phyloP scores from a whole-genome alignment of 2,329 filamentous ascomycete species.

The Tolypocladium inflatum region DNA sequence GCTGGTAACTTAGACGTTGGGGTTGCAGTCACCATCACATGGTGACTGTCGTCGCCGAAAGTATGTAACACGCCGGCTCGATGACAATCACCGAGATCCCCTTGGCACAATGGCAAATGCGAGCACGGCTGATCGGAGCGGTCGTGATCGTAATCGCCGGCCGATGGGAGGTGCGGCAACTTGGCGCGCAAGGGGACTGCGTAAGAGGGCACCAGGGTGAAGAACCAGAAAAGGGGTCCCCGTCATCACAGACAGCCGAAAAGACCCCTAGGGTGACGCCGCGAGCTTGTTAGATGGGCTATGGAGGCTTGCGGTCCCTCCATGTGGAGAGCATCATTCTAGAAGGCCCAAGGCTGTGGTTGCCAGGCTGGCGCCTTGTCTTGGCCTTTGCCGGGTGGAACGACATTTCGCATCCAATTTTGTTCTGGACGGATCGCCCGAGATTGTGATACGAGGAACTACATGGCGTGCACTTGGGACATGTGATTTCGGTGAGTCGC shows the following conservation, averaged over 20 bases:
- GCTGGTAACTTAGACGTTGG: neutral
- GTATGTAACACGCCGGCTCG: neutral
- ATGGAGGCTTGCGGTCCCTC: neutral
- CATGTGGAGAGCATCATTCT: conserved; percentile 5
- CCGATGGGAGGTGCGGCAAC: neutral
- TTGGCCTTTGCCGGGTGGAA: neutral
- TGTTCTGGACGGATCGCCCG: neutral
- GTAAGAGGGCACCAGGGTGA: neutral
- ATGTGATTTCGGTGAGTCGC: neutral
- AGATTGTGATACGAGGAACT: neutral
- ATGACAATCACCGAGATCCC: neutral
- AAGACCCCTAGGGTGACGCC: neutral
- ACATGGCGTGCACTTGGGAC: neutral
- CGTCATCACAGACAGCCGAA: neutral
- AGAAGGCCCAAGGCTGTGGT: conserved; percentile 2
- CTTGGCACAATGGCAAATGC: neutral
- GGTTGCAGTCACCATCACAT: too few species aligned
- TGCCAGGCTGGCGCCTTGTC: neutral
- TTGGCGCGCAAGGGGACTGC: neutral
- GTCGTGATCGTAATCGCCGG: neutral
- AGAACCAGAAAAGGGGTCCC: neutral
- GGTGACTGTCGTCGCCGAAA: too few species aligned
- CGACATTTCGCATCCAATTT: neutral
- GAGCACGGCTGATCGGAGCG: neutral
- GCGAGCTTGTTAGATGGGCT: neutral